Conservation (phyloP, 768 basidiomycete genomes). For the Pilatotrama ljubarskyi region DNA sequence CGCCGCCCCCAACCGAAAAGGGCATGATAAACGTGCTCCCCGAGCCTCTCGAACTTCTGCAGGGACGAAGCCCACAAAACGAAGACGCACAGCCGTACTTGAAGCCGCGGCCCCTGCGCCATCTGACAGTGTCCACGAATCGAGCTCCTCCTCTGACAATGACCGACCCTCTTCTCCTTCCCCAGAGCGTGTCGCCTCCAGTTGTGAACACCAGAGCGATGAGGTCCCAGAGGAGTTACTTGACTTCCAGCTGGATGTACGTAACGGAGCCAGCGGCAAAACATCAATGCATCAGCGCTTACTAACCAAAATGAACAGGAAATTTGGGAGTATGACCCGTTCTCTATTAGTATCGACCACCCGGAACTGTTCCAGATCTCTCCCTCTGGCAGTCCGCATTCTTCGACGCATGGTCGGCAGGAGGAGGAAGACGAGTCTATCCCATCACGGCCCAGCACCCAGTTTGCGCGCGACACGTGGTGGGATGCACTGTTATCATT, state of each 20-base stretch:
- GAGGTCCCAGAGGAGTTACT: background rate
- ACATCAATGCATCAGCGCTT: background rate
- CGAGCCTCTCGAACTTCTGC: background rate
- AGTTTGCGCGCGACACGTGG: constrained; percentile 72
- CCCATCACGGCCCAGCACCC: constrained; percentile 54
- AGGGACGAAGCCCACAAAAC: background rate
- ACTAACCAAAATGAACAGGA: background rate
- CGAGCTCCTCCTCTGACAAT: constrained; percentile 24
- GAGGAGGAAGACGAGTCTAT: constrained; percentile 6
- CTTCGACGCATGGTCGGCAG: background rate
- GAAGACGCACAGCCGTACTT: background rate
- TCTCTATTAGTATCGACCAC: background rate
- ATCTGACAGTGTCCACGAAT: background rate
- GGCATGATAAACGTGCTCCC: background rate
- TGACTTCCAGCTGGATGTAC: background rate
- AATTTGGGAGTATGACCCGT: background rate
- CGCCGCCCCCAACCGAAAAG: constrained; percentile 13
- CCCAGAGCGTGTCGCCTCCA: background rate
- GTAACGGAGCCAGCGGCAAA: background rate
- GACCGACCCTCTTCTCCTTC: background rate
- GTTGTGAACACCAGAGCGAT: background rate
- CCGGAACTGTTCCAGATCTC: background rate
- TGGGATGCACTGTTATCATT: constrained; percentile 67
- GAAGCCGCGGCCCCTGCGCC: background rate
- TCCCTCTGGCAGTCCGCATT: background rate